phyloP scores from a whole-genome alignment of 192 early-diverging fungal genomes.

The Coemansia sp. region DNA sequence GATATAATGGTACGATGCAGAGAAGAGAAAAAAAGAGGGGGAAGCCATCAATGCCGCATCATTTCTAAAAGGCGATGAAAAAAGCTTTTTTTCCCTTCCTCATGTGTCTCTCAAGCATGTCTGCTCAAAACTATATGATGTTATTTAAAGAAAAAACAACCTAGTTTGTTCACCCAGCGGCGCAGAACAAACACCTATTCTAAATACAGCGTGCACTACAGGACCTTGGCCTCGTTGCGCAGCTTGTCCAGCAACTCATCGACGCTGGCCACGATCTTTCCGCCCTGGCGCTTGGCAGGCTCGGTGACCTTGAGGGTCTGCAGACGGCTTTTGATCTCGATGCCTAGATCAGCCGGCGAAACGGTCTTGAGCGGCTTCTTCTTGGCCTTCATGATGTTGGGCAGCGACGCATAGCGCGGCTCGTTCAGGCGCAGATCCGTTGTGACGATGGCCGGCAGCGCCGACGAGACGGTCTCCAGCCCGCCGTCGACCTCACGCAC shows the following conservation, averaged over 20 bases:
- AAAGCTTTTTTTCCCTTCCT: neutral
- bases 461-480: constrained; percentile 80
- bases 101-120: neutral
- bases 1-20: neutral
- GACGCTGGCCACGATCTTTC: constrained; percentile 85
- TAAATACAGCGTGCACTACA: constrained; percentile 46
- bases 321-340: constrained; percentile 82
- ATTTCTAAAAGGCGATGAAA: neutral
- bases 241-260: constrained; percentile 92
- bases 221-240: constrained; percentile 75
- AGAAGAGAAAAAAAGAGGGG: constrained; percentile 3
- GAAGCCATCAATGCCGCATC: neutral
- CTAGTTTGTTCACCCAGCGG: neutral
- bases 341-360: constrained; percentile 73
- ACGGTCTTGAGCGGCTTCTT: constrained; percentile 90
- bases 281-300: constrained; percentile 90
- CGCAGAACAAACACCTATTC: neutral
- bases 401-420: constrained; percentile 92
- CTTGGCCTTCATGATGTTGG: constrained; percentile 98
- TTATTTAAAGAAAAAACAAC: neutral
- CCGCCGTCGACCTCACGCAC: constrained; percentile 98
- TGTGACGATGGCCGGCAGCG: constrained; percentile 91
- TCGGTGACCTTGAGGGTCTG: constrained; percentile 88
- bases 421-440: constrained; percentile 94
- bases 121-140: neutral